phyloP scores from a whole-genome alignment of 148 eudicot species.

The Persicaria maculosa region DNA sequence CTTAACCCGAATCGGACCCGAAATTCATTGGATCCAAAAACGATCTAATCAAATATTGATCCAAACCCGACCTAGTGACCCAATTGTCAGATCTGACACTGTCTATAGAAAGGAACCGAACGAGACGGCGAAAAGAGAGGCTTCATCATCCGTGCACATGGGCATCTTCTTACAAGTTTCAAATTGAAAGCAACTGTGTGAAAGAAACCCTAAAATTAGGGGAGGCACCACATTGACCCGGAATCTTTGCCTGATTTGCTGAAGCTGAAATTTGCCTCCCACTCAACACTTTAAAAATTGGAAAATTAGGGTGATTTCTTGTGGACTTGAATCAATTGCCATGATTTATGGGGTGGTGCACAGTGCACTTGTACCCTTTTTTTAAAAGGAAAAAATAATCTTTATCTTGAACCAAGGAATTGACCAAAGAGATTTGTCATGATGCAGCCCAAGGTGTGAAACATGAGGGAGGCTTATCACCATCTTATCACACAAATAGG shows the following conservation, averaged over 20 bases:
- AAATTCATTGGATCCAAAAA: too few species aligned
- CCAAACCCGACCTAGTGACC: too few species aligned
- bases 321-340: conserved; percentile 1
- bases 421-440: background rate
- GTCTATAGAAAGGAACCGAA: too few species aligned
- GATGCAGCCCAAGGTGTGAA: conserved; percentile 1
- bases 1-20: too few species aligned
- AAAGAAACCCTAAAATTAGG: conserved; percentile 1
- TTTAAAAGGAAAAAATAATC: too few species aligned
- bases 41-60: too few species aligned
- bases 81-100: too few species aligned
- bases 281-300: background rate
- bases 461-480: background rate
- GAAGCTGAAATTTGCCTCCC: background rate
- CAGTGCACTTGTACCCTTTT: background rate
- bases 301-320: conserved; percentile 1
- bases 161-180: background rate
- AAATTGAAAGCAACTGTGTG: background rate
- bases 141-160: background rate
- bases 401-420: background rate
- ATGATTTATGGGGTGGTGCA: background rate
- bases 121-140: too few species aligned
- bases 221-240: background rate
- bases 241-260: background rate
- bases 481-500: background rate